phyloP scores from a whole-genome alignment of 2,329 filamentous ascomycete species.

The Aspergillus sojae region DNA sequence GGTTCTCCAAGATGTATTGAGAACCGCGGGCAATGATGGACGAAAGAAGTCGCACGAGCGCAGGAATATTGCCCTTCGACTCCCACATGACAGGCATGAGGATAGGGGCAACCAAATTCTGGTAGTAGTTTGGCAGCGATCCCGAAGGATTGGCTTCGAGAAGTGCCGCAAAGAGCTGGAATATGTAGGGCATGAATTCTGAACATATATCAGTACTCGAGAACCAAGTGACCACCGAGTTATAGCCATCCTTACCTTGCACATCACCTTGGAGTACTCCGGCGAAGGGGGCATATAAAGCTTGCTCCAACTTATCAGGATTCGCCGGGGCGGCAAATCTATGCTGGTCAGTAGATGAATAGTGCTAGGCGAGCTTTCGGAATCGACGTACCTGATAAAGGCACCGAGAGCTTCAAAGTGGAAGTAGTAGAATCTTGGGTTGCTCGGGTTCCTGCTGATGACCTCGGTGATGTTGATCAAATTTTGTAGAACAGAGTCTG shows the following conservation, averaged over 20 bases:
- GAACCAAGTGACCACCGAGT: not conserved
- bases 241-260: slow-evolving; percentile 59
- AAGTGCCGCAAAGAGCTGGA: slow-evolving; percentile 90
- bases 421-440: slow-evolving; percentile 97
- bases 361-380: not conserved
- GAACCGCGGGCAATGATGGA: slow-evolving; percentile 80
- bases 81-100: slow-evolving; percentile 87
- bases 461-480: slow-evolving; percentile 87
- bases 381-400: slow-evolving; percentile 65
- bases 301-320: slow-evolving; percentile 74
- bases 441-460: slow-evolving; percentile 93
- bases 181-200: slow-evolving; percentile 96
- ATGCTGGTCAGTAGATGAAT: slow-evolving; percentile 16
- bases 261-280: slow-evolving; percentile 79
- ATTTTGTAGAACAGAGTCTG: slow-evolving; percentile 78
- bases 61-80: slow-evolving; percentile 87
- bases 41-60: slow-evolving; percentile 79
- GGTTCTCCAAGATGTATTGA: slow-evolving; percentile 71
- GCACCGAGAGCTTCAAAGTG: slow-evolving; percentile 95
- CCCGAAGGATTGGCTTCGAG: slow-evolving; percentile 81
- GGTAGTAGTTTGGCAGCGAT: slow-evolving; percentile 79
- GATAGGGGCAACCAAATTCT: slow-evolving; percentile 74
- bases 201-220: slow-evolving; percentile 32
- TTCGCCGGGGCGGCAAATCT: slow-evolving; percentile 69
- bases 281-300: slow-evolving; percentile 82